phyloP scores from a whole-genome alignment of 805 yeast species.

The Zygosaccharomyces lentus region DNA sequence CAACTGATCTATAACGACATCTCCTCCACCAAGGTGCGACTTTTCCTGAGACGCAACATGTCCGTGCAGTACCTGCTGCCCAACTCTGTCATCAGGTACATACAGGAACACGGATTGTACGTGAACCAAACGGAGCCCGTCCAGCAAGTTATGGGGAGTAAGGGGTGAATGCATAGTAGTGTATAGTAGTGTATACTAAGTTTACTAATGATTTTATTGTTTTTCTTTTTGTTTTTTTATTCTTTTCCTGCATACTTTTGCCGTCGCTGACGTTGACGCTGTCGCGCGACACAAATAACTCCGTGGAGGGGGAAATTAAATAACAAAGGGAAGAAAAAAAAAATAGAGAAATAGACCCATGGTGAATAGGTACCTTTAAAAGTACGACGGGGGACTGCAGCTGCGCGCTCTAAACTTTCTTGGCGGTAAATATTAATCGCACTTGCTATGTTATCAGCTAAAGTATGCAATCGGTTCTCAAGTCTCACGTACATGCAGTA shows the following conservation, averaged over 20 bases:
- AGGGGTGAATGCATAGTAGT: conserved; percentile 24
- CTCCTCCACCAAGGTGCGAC: conserved; percentile 87
- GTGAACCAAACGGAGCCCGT: conserved; percentile 88
- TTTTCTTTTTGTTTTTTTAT: conserved; percentile 1
- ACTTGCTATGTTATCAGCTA: background rate
- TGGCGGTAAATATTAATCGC: background rate
- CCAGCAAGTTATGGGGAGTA: conserved; percentile 65
- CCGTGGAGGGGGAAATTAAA: background rate
- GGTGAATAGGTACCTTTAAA: background rate
- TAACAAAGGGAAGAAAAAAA: background rate
- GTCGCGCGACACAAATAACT: conserved; percentile 7
- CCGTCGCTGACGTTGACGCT: background rate
- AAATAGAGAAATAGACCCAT: conserved; percentile 1
- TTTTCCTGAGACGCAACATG: conserved; percentile 92
- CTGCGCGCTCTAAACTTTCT: background rate
- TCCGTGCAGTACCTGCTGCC: conserved; percentile 93
- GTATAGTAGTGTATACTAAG: conserved; percentile 5
- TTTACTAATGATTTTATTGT: conserved; percentile 1
- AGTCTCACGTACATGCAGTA: conserved; percentile 13
- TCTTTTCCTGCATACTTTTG: background rate
- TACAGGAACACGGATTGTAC: conserved; percentile 86
- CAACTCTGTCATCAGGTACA: conserved; percentile 88
- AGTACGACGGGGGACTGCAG: background rate
- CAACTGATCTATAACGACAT: conserved; percentile 96
- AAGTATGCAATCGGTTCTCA: conserved; percentile 7